These are phyloP conservation scores for Lentinula detonsa DNA, from an alignment of 768 basidiomycete genomes.

Conservation along the genomic window DNA sequence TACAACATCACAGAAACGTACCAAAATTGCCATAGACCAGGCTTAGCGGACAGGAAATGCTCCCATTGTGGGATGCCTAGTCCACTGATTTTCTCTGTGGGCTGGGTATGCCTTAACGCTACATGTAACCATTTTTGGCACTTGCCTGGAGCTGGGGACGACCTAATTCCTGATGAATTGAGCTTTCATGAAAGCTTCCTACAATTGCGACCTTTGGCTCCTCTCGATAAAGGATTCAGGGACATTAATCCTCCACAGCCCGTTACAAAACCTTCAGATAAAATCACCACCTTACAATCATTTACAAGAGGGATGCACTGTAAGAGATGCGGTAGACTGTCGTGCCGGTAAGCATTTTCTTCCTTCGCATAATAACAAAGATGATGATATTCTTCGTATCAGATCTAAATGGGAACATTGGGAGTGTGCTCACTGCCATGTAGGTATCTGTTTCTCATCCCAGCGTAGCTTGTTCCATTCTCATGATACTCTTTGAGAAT, in stretches of 20 bases:
- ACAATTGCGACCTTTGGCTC: constrained; percentile 23
- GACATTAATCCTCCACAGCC: constrained; percentile 32
- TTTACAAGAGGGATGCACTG: constrained; percentile 72
- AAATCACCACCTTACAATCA: constrained; percentile 44
- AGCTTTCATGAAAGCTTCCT: constrained; percentile 47
- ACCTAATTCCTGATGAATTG: constrained; percentile 27
- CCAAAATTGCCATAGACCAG: constrained; percentile 4
- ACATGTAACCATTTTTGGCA: constrained; percentile 54
- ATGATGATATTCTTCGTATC: constrained; percentile 4
- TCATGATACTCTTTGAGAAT: constrained; percentile 11
- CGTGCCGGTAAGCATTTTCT: constrained; percentile 50
- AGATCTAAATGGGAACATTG: constrained; percentile 74
- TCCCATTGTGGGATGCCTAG: constrained; percentile 34
- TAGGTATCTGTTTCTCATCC: constrained; percentile 19
- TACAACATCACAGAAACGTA: not conserved
- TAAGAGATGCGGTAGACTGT: constrained; percentile 59
- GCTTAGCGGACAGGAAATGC: constrained; percentile 28
- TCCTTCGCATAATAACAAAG: not conserved
- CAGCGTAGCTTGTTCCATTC: not conserved
- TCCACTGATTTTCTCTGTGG: constrained; percentile 46
- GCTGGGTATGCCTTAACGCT: constrained; percentile 63
- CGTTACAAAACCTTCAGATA: constrained; percentile 18
- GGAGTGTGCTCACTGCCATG: constrained; percentile 61
- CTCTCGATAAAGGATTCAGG: constrained; percentile 26
- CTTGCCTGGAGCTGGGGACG: constrained; percentile 15